These are phyloP conservation scores for Aspergillus novofumigatus DNA, from an alignment of 2,329 filamentous ascomycete species.

Conservation along the genomic window DNA sequence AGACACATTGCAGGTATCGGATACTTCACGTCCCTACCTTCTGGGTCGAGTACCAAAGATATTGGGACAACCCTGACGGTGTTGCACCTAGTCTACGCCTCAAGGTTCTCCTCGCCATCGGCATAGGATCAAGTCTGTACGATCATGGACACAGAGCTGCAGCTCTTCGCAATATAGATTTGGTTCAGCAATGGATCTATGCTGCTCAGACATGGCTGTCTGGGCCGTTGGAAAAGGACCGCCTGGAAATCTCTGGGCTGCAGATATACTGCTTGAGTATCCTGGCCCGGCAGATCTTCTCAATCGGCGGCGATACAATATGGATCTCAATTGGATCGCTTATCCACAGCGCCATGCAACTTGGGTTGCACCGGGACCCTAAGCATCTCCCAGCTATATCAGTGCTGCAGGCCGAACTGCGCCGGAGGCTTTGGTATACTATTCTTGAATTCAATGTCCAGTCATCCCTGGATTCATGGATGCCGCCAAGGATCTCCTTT, in stretches of 20 bases:
- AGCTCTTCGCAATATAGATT: no score
- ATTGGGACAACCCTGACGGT: no score
- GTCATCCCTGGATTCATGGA: conserved; percentile 19
- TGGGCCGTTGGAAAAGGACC: conserved; percentile 23
- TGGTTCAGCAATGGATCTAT: conserved; percentile 4
- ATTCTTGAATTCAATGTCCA: conserved; percentile 27
- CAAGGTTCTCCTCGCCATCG: no score
- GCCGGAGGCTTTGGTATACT: conserved; percentile 27
- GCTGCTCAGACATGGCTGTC: conserved; percentile 5
- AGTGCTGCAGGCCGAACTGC: conserved; percentile 23
- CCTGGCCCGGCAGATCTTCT: conserved; percentile 29
- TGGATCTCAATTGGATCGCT: conserved; percentile 34
- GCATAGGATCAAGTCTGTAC: no score
- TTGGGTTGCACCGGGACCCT: conserved; percentile 33
- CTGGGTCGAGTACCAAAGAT: no score
- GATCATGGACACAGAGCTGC: no score
- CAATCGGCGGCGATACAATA: conserved; percentile 29
- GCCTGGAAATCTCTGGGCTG: conserved; percentile 20
- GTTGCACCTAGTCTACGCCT: no score
- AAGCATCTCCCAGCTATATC: conserved; percentile 12
- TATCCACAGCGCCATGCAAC: conserved; percentile 25
- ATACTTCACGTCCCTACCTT: no score
- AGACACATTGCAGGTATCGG: no score
- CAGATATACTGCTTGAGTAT: conserved; percentile 32
- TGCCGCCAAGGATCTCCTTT: conserved; percentile 11